phyloP scores from a whole-genome alignment of 2,329 filamentous ascomycete species.

The Botrytis paeoniae region DNA sequence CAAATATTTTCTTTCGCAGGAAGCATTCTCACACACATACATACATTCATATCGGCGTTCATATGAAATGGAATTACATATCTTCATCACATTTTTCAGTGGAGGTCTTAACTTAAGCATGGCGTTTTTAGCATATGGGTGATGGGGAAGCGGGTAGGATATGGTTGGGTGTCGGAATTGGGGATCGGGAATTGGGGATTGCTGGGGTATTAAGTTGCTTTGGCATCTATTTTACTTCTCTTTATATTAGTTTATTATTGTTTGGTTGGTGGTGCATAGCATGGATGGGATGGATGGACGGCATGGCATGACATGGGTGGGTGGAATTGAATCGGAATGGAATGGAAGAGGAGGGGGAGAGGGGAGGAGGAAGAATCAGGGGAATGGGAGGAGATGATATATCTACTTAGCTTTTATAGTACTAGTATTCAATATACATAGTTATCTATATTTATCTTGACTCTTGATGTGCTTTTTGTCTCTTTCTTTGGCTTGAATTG shows the following conservation, averaged over 20 bases:
- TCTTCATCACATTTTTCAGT: constrained; percentile 2
- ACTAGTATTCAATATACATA: not conserved
- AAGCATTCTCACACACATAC: not conserved
- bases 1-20: not conserved
- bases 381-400: not conserved
- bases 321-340: not conserved
- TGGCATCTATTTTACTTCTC: not conserved
- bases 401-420: not conserved
- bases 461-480: not conserved
- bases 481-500: not conserved
- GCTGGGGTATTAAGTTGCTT: not conserved
- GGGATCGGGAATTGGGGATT: not conserved
- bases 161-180: not conserved
- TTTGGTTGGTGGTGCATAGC: not conserved
- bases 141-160: constrained; percentile 1
- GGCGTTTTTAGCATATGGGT: constrained; percentile 9
- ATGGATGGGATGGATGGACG: not conserved
- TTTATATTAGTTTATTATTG: not conserved
- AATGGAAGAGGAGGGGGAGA: not conserved
- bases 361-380: not conserved
- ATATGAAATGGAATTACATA: constrained; percentile 5
- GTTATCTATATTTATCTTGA: not conserved
- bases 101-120: not conserved
- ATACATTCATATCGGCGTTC: constrained; percentile 3
- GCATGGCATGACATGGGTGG: not conserved